Evolutionary conservation across 1,284 basidiomycete genomes (phyloP), one percentile per base, ranked within the genome.

Genomic region (Pseudozyma hubeiensis): DNA sequence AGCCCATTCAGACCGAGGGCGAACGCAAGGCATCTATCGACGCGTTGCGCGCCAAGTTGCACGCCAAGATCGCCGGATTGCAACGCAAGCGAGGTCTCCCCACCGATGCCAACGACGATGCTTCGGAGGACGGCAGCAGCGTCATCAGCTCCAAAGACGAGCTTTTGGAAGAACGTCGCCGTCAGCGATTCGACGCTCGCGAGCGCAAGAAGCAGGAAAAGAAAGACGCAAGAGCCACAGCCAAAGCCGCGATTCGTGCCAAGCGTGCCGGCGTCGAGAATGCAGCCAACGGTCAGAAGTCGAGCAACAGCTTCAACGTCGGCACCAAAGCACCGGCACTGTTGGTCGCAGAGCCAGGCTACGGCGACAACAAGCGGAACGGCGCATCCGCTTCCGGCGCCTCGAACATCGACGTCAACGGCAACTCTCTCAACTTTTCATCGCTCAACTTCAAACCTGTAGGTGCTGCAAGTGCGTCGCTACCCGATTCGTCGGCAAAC

Each of bases 131-230:
- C 31, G 71, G 58, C 31, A 60, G 58, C 44, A 74, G 71, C 46
- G 58, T 60, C n/a, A 62, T 72, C 58, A 75, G 75, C 47, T 78
- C 72, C 39, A 79, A 79, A 35, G 75, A 81, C 44, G 81, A 81
- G 41, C 69, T 83, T 3, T 61, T 83, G 43, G 80, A 81, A 49
- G 82, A 81, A 61, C 75, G 81, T 35, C 56, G 82, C 19, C 67
- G 74, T 11, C 75, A 80, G 58, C 51, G 82, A 6, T 73, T 78
- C 48, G 80, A 82, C 41, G 78, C 81, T 62, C 72, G 81, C 31
- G 81, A 83, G 45, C 66, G 69, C 19, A 78, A 81, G 49, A 76
- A 79, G 55, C 57, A 71, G 11, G 68, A 76, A 45, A 78, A 79
- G 53, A 82, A 81, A 55, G 78, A 81, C 7, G 67, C 62, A 16